Base-by-base conservation (phyloP, 371 early-diverging fungal species). In the Parasitella parasitica region DNA sequence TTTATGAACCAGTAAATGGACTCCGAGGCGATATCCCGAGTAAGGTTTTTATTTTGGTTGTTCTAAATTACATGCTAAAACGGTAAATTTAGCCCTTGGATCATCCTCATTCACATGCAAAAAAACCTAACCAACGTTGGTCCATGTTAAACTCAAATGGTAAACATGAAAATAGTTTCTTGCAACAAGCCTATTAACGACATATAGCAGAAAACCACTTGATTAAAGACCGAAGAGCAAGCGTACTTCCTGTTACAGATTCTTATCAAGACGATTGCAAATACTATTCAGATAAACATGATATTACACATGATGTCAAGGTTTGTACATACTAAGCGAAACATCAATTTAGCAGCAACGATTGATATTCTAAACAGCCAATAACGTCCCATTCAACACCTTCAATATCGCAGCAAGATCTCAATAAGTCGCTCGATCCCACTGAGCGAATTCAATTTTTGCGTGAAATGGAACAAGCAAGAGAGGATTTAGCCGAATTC, bases 401-500 rank as follows among this genome's bases (percentile, higher is more conserved):
- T 24, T 49, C 60, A 7, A 37, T 32, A 28, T 27, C 64, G 0
- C 46, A 28, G 6, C 64, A 48, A 35, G 51, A 41, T 15, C 20
- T 20, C 35, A 6, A 54, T 30, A 38, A 56, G 37, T 4, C 60
- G n/a, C 22, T 61, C 0, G 66, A 71, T 50, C 35, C 61, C 18
- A 48, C 57, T 13, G 66, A 76, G 36, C 60, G 66, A 41, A 57
- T 63, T 3, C 52, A 61, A 4, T 74, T 77, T 15, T 54, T 74
- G 8, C 61, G 63, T 22, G 81, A 81, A 37, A 74, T 81, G 64
- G 70, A 74, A 7, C 68, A 74, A 38, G 80, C 86, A 15, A 73
- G 86, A 41, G 64, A 81, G 37, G 84, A 86, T 22, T 59, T 86
- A 9, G 71, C 66, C 24, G 63, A 78, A 28, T 86, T 86, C 52